Evolutionary conservation across 1,139 yeast species (phyloP), one percentile per base, ranked within the genome.

Genomic region (Suhomyces chickasaworum): DNA sequence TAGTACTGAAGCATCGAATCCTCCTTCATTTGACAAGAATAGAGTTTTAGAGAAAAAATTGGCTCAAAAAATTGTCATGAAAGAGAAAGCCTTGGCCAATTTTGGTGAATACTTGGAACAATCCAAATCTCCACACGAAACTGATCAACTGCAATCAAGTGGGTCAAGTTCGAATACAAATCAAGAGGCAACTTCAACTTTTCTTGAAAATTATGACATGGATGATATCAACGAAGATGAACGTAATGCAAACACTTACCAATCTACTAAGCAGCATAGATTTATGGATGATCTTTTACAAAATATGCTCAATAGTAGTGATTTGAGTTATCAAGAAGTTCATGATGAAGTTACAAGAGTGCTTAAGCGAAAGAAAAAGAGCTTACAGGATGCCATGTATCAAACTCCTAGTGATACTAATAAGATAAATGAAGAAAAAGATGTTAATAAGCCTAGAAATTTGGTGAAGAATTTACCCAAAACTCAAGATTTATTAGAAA

Each of bases 1-100:
- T 2, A 54, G 50, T 63, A 56, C 79, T 3, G 83, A 74, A 52
- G 64, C 78, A 3, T 73, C 86, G 0, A 77, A 83, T 50, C 99
- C 99, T 0, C 99, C 99, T 1, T 84, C 97, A 0, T 91, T 78
- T 62, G 72, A 68, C 23, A 78, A 73, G 48, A 83, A 84, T 56
- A 69, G 75, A 34, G 53, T 46, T 7, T 53, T 59, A 33, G 77
- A 73, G 49, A 45, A 42, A 49, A 64, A 61, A 53, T 57, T 59
- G 41, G 59, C 47, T 44, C 51, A 53, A 40, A 57, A 57, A 44
- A 55, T 65, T 13, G 50, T 78, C 44, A 61, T 63, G 35, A 44
- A 44, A 25, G 47, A 44, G 34, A 31, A 23, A 10, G 47, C 39
- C 7, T 36, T 44, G 41, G 51, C 56, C 12, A 55, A 61, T 10